phyloP scores from a whole-genome alignment of 495 filamentous ascomycete genomes.

The Paragyromitra xinjiangensis region DNA sequence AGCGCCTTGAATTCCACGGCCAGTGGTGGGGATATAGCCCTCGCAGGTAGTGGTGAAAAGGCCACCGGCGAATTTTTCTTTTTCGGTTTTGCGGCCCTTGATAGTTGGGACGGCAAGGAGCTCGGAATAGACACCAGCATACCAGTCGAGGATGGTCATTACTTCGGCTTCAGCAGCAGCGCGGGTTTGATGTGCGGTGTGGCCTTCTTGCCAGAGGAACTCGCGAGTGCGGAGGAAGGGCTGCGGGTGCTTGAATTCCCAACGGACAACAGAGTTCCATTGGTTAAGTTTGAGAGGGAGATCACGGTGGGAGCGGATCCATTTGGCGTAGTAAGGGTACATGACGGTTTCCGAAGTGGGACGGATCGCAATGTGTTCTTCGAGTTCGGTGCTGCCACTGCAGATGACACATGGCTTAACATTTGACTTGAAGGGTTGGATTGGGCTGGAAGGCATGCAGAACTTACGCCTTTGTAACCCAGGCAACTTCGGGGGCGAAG shows the following conservation, averaged over 20 bases:
- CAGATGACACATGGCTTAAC: slow-evolving; percentile 50
- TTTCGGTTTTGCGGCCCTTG: slow-evolving; percentile 87
- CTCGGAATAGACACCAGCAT: slow-evolving; percentile 87
- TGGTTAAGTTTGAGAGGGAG: slow-evolving; percentile 93
- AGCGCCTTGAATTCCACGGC: slow-evolving; percentile 93
- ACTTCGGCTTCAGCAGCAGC: slow-evolving; percentile 83
- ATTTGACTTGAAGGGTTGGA: background rate
- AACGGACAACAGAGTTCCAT: slow-evolving; percentile 97
- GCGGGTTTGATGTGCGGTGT: slow-evolving; percentile 90
- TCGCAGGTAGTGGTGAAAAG: slow-evolving; percentile 95
- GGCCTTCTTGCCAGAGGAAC: slow-evolving; percentile 98
- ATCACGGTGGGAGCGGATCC: slow-evolving; percentile 93
- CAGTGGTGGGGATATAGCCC: slow-evolving; percentile 92
- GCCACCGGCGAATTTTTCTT: slow-evolving; percentile 96
- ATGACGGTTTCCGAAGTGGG: slow-evolving; percentile 95
- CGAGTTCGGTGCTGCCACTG: slow-evolving; percentile 85
- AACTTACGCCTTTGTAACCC: slow-evolving; percentile 93
- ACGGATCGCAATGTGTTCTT: slow-evolving; percentile 93
- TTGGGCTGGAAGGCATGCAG: background rate
- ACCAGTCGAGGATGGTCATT: slow-evolving; percentile 88
- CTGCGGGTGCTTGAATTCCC: slow-evolving; percentile 98
- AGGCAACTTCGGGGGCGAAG: slow-evolving; percentile 96
- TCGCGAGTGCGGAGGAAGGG: slow-evolving; percentile 92
- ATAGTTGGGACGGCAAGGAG: slow-evolving; percentile 94
- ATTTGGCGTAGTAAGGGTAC: slow-evolving; percentile 95